These are phyloP conservation scores for Cyberlindnera maritima DNA, from an alignment of 805 yeast species.

Conservation along the genomic window DNA sequence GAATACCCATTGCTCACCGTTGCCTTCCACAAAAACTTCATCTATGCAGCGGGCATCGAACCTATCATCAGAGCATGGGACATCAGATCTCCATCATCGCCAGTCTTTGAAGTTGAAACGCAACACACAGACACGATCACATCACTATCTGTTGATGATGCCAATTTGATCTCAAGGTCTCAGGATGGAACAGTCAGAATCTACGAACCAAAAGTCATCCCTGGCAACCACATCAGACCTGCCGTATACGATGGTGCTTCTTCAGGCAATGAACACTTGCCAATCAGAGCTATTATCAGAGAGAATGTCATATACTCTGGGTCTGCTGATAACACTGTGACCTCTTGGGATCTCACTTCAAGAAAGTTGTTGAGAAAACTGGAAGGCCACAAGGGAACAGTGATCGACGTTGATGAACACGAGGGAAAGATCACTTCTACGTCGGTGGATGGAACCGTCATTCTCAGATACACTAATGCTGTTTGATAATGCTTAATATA, in stretches of 20 bases:
- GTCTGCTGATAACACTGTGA: slow-evolving; percentile 55
- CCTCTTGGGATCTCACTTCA: slow-evolving; percentile 58
- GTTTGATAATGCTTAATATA: too few species aligned
- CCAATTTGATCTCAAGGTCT: slow-evolving; percentile 47
- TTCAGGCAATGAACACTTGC: slow-evolving; percentile 47
- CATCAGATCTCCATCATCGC: slow-evolving; percentile 38
- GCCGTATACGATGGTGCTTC: slow-evolving; percentile 56
- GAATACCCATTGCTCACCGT: slow-evolving; percentile 61
- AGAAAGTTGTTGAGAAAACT: slow-evolving; percentile 45
- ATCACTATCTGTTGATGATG: slow-evolving; percentile 48
- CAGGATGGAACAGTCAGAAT: slow-evolving; percentile 56
- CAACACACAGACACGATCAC: slow-evolving; percentile 54
- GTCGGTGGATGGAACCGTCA: slow-evolving; percentile 55
- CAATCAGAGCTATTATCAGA: slow-evolving; percentile 47
- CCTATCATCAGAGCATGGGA: slow-evolving; percentile 62
- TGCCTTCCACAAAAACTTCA: slow-evolving; percentile 38
- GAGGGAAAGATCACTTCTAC: slow-evolving; percentile 42
- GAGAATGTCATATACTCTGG: slow-evolving; percentile 52
- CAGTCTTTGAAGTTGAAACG: slow-evolving; percentile 45
- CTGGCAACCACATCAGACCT: slow-evolving; percentile 41
- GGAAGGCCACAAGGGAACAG: slow-evolving; percentile 61
- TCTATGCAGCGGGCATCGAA: slow-evolving; percentile 68
- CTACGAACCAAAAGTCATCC: slow-evolving; percentile 44
- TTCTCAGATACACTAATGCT: slow-evolving; percentile 37
- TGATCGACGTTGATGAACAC: slow-evolving; percentile 57